Base-by-base conservation (phyloP, 352 stramenopile species). In the Pythium insidiosum region DNA sequence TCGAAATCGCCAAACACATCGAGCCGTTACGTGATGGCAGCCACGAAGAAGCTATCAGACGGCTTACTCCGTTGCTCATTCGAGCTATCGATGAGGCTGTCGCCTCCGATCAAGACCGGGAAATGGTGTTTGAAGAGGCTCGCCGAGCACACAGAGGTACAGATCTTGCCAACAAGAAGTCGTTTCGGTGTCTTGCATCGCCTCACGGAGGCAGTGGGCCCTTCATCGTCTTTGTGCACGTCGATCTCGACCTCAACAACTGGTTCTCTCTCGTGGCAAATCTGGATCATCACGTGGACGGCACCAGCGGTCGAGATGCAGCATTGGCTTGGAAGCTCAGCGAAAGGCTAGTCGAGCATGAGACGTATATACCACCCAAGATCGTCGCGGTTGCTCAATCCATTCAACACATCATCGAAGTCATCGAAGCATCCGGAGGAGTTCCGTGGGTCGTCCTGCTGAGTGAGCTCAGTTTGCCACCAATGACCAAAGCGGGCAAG, bases 171-270 rank as follows among this genome's bases (percentile, higher is more conserved):
- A 46, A 66, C n/a, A 80, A 74, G 35, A n/a, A 23, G 0, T 42
- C 50, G 1, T 75, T 66, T 12, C 23, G 36, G 9, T 50, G 53
- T n/a, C 39, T 78, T 1, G 20, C 29, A n/a, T n/a, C n/a, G n/a
- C n/a, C n/a, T n/a, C n/a, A n/a, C n/a, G n/a, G n/a, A n/a, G n/a
- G n/a, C n/a, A 30, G 46, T 6, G 56, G 40, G 15, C 53, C 51
- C 25, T 34, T 56, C 0, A 56, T 79, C 16, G 5, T 86, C 9
- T 34, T 85, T 39, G 24, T 88, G n/a, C 70, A 84, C 9, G 56
- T 79, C 1, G 76, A 88, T 29, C 50, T 88, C 51, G 76, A 88
- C 47, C 33, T 88, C 18, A 56, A 73, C n/a, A 53, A 80, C 22
- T 88, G 76, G 68, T 88, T 81, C 42, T 67, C 58, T 16, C 55